Percentiles rank a stretch among this genome's conserved stretches.
Conservation (phyloP, 164 flowering plant genomes). For the Magnolia sinica region DNA sequence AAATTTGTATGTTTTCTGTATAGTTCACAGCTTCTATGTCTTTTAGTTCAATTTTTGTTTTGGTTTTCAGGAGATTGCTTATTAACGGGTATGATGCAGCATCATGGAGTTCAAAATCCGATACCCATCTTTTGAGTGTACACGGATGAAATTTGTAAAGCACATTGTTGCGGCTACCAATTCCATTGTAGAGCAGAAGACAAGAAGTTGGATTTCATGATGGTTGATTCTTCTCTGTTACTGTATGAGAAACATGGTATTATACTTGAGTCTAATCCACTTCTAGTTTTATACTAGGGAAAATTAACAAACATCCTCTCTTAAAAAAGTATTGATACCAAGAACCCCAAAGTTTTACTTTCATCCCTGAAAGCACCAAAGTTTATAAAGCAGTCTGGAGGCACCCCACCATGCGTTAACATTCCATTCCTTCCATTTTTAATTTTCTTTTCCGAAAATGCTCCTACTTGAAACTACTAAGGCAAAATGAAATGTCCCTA, state of each 20-base stretch:
- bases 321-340: background rate
- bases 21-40: background rate
- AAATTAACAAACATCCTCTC: background rate
- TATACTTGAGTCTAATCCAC: background rate
- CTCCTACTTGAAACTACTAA: no score
- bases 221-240: conserved; percentile 1
- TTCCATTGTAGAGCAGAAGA: conserved; percentile 5
- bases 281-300: background rate
- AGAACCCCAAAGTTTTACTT: background rate
- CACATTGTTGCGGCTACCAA: background rate
- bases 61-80: background rate
- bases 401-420: background rate
- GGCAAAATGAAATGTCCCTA: no score
- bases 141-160: conserved; percentile 7
- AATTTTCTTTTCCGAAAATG: no score
- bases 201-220: conserved; percentile 10
- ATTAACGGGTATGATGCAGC: background rate
- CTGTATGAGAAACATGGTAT: conserved; percentile 4
- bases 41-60: background rate
- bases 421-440: background rate
- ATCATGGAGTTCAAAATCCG: background rate
- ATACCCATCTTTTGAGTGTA: conserved; percentile 5
- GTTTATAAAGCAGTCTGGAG: background rate
- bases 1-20: background rate
- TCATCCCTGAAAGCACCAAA: background rate